A percentile compares a stretch with the other conserved stretches of the same genome.
These are phyloP conservation scores for Russula sp. DNA, from an alignment of 768 basidiomycete genomes.

Conservation along the genomic window DNA sequence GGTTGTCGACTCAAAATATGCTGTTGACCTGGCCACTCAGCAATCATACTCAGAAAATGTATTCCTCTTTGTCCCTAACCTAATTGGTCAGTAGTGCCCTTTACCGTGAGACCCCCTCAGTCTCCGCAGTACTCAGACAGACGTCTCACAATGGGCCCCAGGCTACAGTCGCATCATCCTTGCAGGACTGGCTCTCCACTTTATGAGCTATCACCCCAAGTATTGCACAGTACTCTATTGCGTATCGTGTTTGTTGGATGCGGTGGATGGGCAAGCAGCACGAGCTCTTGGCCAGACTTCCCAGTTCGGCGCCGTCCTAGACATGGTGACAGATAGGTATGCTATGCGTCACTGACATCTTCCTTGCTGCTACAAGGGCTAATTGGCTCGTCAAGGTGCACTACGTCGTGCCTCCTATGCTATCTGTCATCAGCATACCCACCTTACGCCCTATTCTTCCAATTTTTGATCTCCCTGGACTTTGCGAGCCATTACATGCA, in stretches of 20 bases:
- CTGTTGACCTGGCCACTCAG: constrained; percentile 80
- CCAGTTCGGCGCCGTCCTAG: constrained; percentile 95
- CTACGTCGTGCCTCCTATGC: constrained; percentile 90
- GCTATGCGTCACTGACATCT: constrained; percentile 26
- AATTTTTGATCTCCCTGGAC: constrained; percentile 93
- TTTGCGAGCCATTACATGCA: constrained; percentile 99
- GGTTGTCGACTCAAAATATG: constrained; percentile 76
- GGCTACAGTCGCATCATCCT: constrained; percentile 89
- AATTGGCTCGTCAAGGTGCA: constrained; percentile 55
- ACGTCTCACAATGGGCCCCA: constrained; percentile 30
- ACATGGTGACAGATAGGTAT: constrained; percentile 98
- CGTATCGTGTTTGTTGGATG: constrained; percentile 89
- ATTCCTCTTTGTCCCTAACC: constrained; percentile 93
- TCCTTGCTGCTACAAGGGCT: neutral
- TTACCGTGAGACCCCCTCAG: constrained; percentile 7
- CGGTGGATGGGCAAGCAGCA: constrained; percentile 91
- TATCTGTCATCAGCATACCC: constrained; percentile 92
- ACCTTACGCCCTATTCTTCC: constrained; percentile 76
- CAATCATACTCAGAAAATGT: constrained; percentile 92
- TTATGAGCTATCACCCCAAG: constrained; percentile 93
- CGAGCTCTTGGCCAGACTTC: constrained; percentile 84
- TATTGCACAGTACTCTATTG: constrained; percentile 86
- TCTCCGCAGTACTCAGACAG: neutral
- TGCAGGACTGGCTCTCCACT: constrained; percentile 82
- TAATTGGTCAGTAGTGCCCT: constrained; percentile 63